Evolutionary conservation across 768 basidiomycete species (phyloP).

Genomic region (Hypholoma sublateritium): DNA sequence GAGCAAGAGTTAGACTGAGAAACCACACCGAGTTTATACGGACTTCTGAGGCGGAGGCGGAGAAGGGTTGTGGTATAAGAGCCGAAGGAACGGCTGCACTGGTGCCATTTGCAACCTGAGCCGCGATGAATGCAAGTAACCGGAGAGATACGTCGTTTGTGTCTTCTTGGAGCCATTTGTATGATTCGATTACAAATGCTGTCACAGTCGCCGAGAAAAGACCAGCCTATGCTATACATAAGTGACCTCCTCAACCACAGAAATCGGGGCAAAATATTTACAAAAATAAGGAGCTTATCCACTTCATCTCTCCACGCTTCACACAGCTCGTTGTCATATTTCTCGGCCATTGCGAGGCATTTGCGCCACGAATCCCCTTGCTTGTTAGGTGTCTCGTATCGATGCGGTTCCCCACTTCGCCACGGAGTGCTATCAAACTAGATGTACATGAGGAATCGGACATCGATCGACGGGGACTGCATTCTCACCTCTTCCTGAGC

Average conservation of each 20-base stretch:
- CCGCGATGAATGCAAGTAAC: slow-evolving; percentile 17
- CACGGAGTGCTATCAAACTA: slow-evolving; percentile 19
- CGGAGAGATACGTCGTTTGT: slow-evolving; percentile 16
- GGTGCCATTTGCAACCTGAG: slow-evolving; percentile 10
- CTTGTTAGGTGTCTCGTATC: slow-evolving; percentile 13
- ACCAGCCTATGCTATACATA: slow-evolving; percentile 18
- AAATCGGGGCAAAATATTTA: slow-evolving; percentile 7
- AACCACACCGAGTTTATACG: slow-evolving; percentile 27
- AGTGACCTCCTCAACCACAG: neutral
- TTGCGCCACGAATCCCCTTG: slow-evolving; percentile 24
- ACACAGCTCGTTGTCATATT: slow-evolving; percentile 28
- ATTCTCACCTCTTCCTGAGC: too few species aligned
- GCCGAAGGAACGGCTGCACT: neutral
- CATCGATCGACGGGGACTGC: too few species aligned
- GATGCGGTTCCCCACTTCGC: slow-evolving; percentile 21
- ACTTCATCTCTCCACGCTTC: slow-evolving; percentile 31
- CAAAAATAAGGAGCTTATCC: slow-evolving; percentile 29
- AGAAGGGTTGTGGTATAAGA: slow-evolving; percentile 12
- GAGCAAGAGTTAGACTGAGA: slow-evolving; percentile 23
- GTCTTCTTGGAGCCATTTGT: slow-evolving; percentile 26
- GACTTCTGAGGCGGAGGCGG: slow-evolving; percentile 18
- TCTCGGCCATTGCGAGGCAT: slow-evolving; percentile 23
- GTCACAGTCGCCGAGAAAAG: slow-evolving; percentile 28
- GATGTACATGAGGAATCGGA: neutral
- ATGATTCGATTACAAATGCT: slow-evolving; percentile 24